Base-by-base conservation (phyloP, 352 stramenopile genomes). In the Thalassiosira tumida region DNA sequence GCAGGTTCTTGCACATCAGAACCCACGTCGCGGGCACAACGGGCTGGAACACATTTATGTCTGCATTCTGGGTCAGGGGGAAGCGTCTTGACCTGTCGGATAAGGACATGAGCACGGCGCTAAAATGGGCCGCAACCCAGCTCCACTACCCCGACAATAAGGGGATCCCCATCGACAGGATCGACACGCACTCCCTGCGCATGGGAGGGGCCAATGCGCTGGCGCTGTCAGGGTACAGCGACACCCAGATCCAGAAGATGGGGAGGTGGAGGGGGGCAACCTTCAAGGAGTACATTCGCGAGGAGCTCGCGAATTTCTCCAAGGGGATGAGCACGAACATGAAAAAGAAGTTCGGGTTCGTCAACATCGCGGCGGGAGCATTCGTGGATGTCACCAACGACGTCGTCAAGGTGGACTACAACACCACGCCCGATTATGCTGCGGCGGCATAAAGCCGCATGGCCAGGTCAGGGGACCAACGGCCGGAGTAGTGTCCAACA, bases 211-310 rank as follows among this genome's bases (percentile, higher is more conserved):
- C 75, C 29, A 89, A 81, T 73, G 74, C 75, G 0, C 70, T 90
- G 17, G 41, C 64, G 0, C 35, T 89, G 5, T n/a, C 43, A 4
- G 76, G 84, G 0, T 90, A 82, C 37, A 77, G 54, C 2, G 75
- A 90, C 31, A 77, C 10, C 17, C 33, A 90, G 41, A 90, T 90
- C 15, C 64, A 86, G 67, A 90, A 90, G n/a, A 86, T 86, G 75
- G 84, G 84, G 21, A 21, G 51, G n/a, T 90, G 84, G 84, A 35
- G 76, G 5, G 67, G 75, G n/a, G 41, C 7, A 38, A 84, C 64
- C 31, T 90, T 84, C 24, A 81, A 84, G 47, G 81, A 90, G 33
- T 90, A 90, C 43, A 84, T 89, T n/a, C 5, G 59, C n/a, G 74
- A 89, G 24, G 13, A 84, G 64, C 40, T 89, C 1, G 14, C 33